Evolutionary conservation across 2,329 filamentous ascomycete genomes (phyloP).

Genomic region (Zasmidium angulare): DNA sequence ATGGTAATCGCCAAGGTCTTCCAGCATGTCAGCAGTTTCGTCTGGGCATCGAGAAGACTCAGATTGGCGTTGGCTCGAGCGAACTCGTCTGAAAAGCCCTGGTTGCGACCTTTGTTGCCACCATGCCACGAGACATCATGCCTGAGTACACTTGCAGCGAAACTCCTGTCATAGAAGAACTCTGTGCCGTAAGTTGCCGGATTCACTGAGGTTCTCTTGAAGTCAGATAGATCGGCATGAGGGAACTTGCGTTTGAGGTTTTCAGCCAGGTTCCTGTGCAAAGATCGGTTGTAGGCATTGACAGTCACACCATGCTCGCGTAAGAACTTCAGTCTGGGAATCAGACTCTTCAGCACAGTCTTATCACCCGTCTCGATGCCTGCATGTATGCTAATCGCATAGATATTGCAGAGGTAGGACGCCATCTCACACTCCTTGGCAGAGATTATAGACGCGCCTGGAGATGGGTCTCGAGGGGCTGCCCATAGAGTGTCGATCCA

Average conservation of each 20-base stretch:
- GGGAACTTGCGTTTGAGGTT: slow-evolving; percentile 81
- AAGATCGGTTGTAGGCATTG: slow-evolving; percentile 80
- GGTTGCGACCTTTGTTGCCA: slow-evolving; percentile 44
- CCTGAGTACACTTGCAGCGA: slow-evolving; percentile 72
- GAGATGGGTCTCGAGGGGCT: slow-evolving; percentile 39
- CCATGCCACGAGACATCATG: slow-evolving; percentile 79
- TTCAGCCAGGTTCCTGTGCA: slow-evolving; percentile 80
- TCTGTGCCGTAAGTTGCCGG: slow-evolving; percentile 60
- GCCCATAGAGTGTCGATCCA: slow-evolving; percentile 64
- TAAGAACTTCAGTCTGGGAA: slow-evolving; percentile 76
- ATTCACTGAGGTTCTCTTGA: slow-evolving; percentile 69
- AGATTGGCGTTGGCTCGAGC: slow-evolving; percentile 85
- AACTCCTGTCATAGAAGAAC: slow-evolving; percentile 80
- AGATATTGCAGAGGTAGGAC: slow-evolving; percentile 79
- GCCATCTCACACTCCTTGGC: slow-evolving; percentile 58
- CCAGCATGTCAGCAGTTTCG: slow-evolving; percentile 83
- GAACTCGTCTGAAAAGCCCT: slow-evolving; percentile 81
- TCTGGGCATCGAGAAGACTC: slow-evolving; percentile 87
- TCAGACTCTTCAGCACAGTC: slow-evolving; percentile 67
- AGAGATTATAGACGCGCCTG: slow-evolving; percentile 30
- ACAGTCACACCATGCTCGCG: slow-evolving; percentile 74
- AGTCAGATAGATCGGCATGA: slow-evolving; percentile 69
- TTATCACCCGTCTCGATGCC: slow-evolving; percentile 72
- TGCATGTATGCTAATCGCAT: slow-evolving; percentile 88
- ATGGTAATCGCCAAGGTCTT: slow-evolving; percentile 84